Conservation (phyloP, 2,329 filamentous ascomycete species). For the Claviceps sp. region DNA sequence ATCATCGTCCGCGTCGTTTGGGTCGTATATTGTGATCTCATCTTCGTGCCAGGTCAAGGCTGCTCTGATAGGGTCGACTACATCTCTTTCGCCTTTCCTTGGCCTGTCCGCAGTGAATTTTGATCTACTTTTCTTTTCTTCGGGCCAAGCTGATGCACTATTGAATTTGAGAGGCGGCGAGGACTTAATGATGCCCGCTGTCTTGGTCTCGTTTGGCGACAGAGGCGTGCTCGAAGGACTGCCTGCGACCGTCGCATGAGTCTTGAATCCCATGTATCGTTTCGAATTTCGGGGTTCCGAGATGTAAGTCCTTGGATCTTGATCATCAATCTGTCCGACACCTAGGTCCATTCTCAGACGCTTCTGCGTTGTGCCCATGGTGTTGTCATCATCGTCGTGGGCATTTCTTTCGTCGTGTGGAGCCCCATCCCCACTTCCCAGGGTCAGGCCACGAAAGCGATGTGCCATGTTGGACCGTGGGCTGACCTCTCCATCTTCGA, state of each 20-base stretch:
- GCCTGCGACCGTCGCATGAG: neutral
- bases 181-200: slow-evolving; percentile 16
- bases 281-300: neutral
- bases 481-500: slow-evolving; percentile 36
- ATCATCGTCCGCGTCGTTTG: slow-evolving; percentile 52
- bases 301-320: neutral
- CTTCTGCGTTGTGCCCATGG: slow-evolving; percentile 3
- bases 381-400: slow-evolving; percentile 12
- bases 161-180: slow-evolving; percentile 22
- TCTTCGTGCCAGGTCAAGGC: slow-evolving; percentile 54
- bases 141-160: slow-evolving; percentile 10
- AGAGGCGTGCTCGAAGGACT: neutral
- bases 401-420: slow-evolving; percentile 12
- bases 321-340: neutral
- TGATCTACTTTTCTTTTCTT: neutral
- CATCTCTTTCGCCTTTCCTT: slow-evolving; percentile 19
- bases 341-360: slow-evolving; percentile 4
- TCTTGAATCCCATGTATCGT: neutral
- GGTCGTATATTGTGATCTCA: slow-evolving; percentile 54
- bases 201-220: neutral
- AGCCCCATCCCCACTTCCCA: slow-evolving; percentile 34
- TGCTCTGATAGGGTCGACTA: slow-evolving; percentile 41
- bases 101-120: slow-evolving; percentile 1
- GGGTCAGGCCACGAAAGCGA: slow-evolving; percentile 36
- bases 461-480: slow-evolving; percentile 39